Evolutionary conservation across 2,329 filamentous ascomycete species (phyloP), one percentile per base, ranked within the genome.

Genomic region (Monilinia aucupariae): DNA sequence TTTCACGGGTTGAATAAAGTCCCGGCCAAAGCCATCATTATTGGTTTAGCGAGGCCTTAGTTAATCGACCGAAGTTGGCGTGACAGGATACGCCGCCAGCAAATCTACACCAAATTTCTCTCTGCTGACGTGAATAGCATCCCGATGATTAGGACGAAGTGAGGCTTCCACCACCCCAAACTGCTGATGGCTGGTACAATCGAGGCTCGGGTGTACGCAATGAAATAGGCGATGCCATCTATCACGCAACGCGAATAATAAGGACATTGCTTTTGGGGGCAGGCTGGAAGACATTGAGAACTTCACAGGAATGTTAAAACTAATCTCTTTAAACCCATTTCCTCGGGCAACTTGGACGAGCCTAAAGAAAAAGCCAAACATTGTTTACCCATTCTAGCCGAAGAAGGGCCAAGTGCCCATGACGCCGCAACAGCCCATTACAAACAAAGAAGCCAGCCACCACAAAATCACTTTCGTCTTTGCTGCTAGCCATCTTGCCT

Each of bases 61-160:
- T 71, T 65, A 9, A 70, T 30, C 45, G 65, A 47, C 69, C 67
- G 69, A 39, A 68, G 66, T 37, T 68, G 64, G 13, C 13, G 1
- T 12, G 15, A 17, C 37, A 41, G 15, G 37, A 15, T 41, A 41
- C 15, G 4, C 37, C 12, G 37, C 37, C 1, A 15, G 10, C 13
- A 41, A 41, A 41, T 41, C 2, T 41, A 30, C 37, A 15, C 37
- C 37, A 41, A 41, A 12, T 41, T 41, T 10, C 15, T 43, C 15
- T 43, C 20, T 20, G 41, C 41, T 20, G 41, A n/a, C 17, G 15
- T 43, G 15, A 8, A 43, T 43, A 15, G 20, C 7, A 43, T 43
- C 15, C 5, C 41, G 20, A 43, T 43, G 41, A 20, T 43, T 17
- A 43, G 20, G 15, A 43, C 7, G 41, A 20, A 43, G 4, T 41